A percentile compares a stretch with the other conserved stretches of the same genome.
Evolutionary conservation across 2,329 filamentous ascomycete species (phyloP).

Genomic region (Fusarium fujikuroi): DNA sequence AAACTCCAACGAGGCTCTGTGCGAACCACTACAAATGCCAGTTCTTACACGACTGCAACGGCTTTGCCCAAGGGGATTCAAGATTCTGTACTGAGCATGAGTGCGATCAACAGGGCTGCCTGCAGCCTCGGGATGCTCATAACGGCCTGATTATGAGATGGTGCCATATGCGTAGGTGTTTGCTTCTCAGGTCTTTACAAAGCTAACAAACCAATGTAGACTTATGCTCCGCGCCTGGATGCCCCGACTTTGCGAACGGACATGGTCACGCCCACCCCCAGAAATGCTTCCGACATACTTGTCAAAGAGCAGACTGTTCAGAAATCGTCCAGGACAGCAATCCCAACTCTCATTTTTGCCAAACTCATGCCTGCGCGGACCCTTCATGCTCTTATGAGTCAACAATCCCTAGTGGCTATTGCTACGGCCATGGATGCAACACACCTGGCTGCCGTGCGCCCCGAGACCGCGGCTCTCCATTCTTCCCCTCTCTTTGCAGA

Average conservation of each 20-base stretch:
- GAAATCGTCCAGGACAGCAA: not conserved
- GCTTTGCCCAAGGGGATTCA: not conserved
- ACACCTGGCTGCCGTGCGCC: not conserved
- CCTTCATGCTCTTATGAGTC: not conserved
- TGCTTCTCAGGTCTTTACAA: rapidly evolving
- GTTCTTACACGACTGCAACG: slow-evolving; percentile 11
- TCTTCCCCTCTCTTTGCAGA: not conserved
- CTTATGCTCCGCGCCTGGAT: slow-evolving; percentile 12
- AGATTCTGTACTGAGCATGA: slow-evolving; percentile 24
- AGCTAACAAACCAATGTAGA: slow-evolving; percentile 21
- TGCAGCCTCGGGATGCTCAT: slow-evolving; percentile 2
- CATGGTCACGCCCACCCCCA: not conserved
- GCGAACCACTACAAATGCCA: slow-evolving; percentile 19
- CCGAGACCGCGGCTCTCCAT: not conserved
- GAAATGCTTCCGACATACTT: slow-evolving; percentile 11
- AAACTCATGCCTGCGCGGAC: slow-evolving; percentile 17
- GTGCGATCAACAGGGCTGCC: slow-evolving; percentile 15
- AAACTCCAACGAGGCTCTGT: slow-evolving; percentile 10
- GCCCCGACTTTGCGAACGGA: not conserved
- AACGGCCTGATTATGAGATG: not conserved
- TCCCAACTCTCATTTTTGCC: slow-evolving; percentile 14
- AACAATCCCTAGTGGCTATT: slow-evolving; percentile 10
- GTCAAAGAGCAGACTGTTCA: not conserved
- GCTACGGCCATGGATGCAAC: slow-evolving; percentile 2
- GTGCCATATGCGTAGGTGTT: slow-evolving; percentile 26